Conservation (phyloP, 2,329 filamentous ascomycete genomes). For the Curvularia sp. region DNA sequence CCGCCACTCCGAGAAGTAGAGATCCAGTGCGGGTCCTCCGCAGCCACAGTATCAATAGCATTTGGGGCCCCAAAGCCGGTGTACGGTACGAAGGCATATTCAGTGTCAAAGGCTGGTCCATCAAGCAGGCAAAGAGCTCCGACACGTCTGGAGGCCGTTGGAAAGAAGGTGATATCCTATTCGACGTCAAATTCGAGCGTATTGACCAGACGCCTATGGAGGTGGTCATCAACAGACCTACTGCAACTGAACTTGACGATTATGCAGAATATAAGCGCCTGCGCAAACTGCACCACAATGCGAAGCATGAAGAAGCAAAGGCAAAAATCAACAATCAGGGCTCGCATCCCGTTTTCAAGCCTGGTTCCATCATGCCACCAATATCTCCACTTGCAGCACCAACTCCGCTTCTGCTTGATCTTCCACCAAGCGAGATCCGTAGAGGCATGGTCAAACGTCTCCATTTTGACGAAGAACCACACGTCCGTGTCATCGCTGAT, state of each 20-base stretch:
- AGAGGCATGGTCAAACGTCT: slow-evolving; percentile 17
- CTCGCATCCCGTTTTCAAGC: slow-evolving; percentile 13
- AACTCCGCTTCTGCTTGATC: background rate
- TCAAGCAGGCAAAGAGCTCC: slow-evolving; percentile 36
- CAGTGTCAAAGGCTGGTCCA: slow-evolving; percentile 50
- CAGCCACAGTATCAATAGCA: slow-evolving; percentile 53
- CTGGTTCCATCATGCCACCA: slow-evolving; percentile 19
- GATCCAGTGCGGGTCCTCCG: slow-evolving; percentile 55
- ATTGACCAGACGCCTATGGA: slow-evolving; percentile 46
- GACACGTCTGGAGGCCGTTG: slow-evolving; percentile 24
- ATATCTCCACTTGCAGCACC: background rate
- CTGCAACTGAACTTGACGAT: slow-evolving; percentile 56
- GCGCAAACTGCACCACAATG: slow-evolving; percentile 32
- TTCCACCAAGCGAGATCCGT: slow-evolving; percentile 9
- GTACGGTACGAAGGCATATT: slow-evolving; percentile 58
- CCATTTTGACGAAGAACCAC: slow-evolving; percentile 18
- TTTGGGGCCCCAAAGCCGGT: slow-evolving; percentile 56
- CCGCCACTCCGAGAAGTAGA: slow-evolving; percentile 51
- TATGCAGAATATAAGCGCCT: slow-evolving; percentile 58
- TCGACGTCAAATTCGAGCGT: slow-evolving; percentile 51
- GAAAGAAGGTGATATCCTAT: slow-evolving; percentile 43
- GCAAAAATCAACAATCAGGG: background rate
- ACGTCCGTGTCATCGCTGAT: background rate
- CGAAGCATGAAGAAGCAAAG: slow-evolving; percentile 13
- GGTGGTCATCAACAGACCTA: slow-evolving; percentile 50